Percentiles rank a stretch among this genome's conserved stretches.
phyloP scores from a whole-genome alignment of 257 asterid genomes.

The Rubia yunnanensis region DNA sequence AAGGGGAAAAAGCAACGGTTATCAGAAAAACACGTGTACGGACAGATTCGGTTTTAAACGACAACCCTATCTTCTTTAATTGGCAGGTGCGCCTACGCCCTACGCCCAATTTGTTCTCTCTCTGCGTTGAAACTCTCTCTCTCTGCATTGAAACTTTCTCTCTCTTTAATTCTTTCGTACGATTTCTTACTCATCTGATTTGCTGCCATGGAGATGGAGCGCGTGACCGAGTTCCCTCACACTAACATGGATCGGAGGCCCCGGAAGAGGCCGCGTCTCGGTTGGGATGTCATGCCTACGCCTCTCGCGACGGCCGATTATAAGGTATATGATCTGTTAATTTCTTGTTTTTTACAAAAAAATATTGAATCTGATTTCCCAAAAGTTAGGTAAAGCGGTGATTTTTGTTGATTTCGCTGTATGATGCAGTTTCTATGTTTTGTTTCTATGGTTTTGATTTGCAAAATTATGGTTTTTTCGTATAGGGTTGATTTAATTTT shows the following conservation, averaged over 20 bases:
- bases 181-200: constrained; percentile 13
- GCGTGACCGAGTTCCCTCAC: constrained; percentile 66
- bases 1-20: no score
- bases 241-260: constrained; percentile 63
- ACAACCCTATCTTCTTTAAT: not conserved
- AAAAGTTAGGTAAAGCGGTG: not conserved
- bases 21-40: constrained; percentile 12
- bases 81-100: not conserved
- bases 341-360: no score
- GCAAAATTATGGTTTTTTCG: not conserved
- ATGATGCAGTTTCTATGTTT: not conserved
- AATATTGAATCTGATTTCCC: constrained; percentile 14
- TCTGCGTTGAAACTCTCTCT: constrained; percentile 8
- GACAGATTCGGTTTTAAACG: constrained; percentile 6
- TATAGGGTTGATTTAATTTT: not conserved
- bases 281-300: constrained; percentile 79
- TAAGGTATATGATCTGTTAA: constrained; percentile 42
- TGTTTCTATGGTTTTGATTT: not conserved
- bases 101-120: constrained; percentile 5
- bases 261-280: constrained; percentile 73
- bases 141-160: constrained; percentile 7
- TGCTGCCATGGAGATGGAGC: constrained; percentile 81
- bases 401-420: not conserved
- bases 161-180: not conserved
- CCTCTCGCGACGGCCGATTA: constrained; percentile 22